Evolutionary conservation across 305 asterid genomes (phyloP).

Genomic region (Fraxinus nigra): DNA sequence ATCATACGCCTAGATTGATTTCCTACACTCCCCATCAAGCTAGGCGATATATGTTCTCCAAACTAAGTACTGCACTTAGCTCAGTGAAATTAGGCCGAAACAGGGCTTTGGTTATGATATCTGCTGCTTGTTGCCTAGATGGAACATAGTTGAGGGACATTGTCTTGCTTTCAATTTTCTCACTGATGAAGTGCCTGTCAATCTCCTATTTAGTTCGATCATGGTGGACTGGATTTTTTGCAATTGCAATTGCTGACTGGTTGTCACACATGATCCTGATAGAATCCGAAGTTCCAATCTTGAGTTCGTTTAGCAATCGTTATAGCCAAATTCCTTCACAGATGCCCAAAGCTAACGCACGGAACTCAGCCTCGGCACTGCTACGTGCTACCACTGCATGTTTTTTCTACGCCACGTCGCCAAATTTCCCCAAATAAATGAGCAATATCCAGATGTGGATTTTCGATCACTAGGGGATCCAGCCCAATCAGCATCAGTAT

Average conservation of each 20-base stretch:
- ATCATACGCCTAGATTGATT: too few species aligned
- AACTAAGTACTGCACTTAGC: not conserved
- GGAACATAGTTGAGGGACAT: not conserved
- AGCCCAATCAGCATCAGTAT: not conserved
- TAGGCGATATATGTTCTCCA: not conserved
- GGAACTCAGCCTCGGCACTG: not conserved
- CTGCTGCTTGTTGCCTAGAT: not conserved
- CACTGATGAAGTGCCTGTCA: not conserved
- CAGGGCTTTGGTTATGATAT: not conserved
- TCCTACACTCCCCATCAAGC: not conserved
- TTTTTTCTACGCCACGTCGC: not conserved
- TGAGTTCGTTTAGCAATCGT: not conserved
- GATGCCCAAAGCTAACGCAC: not conserved
- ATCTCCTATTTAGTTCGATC: not conserved
- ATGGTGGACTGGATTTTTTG: not conserved
- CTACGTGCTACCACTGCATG: not conserved
- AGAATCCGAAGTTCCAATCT: not conserved
- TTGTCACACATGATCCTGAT: not conserved
- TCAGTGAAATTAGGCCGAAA: not conserved
- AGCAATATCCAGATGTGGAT: not conserved
- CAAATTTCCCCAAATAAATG: not conserved
- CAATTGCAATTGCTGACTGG: not conserved
- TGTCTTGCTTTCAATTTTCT: not conserved
- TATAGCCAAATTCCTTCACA: not conserved
- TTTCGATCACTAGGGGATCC: not conserved